These are phyloP conservation scores for Wallacemonas sp. DNA, from an alignment of 208 protist species.

Conservation along the genomic window DNA sequence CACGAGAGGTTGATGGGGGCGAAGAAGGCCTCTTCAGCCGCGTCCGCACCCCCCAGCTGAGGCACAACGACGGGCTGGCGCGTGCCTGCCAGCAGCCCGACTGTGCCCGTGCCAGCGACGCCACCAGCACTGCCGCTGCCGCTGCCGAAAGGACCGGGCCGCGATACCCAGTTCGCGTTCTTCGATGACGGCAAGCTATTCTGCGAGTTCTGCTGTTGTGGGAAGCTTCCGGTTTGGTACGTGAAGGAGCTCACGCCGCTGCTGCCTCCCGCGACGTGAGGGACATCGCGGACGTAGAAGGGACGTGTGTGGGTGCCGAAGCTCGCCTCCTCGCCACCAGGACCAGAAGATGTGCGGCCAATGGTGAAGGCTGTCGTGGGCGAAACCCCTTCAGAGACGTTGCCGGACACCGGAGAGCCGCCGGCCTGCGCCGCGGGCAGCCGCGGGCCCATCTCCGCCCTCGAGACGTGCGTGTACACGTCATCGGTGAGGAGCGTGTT, in stretches of 20 bases:
- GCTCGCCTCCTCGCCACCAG: background rate
- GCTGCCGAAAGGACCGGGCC: background rate
- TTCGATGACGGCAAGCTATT: background rate
- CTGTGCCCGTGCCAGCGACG: background rate
- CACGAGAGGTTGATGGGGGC: background rate
- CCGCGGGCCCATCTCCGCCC: slow-evolving; percentile 24
- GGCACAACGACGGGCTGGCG: background rate
- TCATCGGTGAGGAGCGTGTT: slow-evolving; percentile 39
- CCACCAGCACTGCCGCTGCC: background rate
- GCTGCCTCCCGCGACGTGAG: background rate
- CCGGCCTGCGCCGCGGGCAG: background rate
- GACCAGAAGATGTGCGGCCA: background rate
- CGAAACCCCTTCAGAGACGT: slow-evolving; percentile 7
- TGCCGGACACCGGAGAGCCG: slow-evolving; percentile 7
- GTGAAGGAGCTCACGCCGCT: slow-evolving; percentile 11
- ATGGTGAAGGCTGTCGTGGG: background rate
- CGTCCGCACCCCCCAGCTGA: background rate
- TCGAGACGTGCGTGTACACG: slow-evolving; percentile 39
- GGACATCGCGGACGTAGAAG: slow-evolving; percentile 12
- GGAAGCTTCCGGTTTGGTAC: background rate
- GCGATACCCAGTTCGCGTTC: background rate
- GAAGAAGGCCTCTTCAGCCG: background rate
- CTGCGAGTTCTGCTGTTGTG: background rate
- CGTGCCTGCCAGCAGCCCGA: background rate
- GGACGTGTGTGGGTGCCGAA: background rate